Evolutionary conservation across 176 grass and related monocot species (phyloP).

Genomic region (Chloris gayana): DNA sequence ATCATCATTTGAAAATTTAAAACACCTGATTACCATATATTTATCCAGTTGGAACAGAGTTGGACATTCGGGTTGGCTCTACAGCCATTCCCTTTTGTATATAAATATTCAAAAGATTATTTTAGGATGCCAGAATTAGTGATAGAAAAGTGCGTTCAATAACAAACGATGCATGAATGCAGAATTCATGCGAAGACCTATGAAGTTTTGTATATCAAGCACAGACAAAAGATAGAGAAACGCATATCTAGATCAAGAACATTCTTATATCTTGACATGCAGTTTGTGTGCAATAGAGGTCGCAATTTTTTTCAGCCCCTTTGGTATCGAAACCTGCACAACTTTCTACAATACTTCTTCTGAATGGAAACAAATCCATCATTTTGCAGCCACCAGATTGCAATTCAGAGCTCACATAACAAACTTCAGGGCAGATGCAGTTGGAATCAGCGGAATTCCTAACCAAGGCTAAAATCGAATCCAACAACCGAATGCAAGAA

Average conservation of each 20-base stretch:
- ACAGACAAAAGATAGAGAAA: background rate
- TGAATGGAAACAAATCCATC: background rate
- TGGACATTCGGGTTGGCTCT: too few relatives aligned
- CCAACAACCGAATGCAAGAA: background rate
- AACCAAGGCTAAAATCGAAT: background rate
- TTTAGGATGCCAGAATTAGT: background rate
- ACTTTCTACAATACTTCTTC: background rate
- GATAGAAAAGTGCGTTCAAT: background rate
- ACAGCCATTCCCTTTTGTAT: too few relatives aligned
- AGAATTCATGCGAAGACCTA: background rate
- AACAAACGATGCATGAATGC: background rate
- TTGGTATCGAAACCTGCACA: background rate
- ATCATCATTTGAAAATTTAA: too few relatives aligned
- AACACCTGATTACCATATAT: too few relatives aligned
- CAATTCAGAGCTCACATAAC: background rate
- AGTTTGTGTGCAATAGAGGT: background rate
- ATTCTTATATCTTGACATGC: background rate
- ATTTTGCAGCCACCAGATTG: background rate
- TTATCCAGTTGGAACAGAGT: too few relatives aligned
- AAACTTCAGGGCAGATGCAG: conserved; percentile 15
- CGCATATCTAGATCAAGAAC: background rate
- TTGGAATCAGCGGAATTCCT: background rate
- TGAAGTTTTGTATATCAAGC: background rate
- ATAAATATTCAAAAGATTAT: background rate
- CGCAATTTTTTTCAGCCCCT: background rate